Percentiles rank a stretch among this genome's conserved stretches.
Evolutionary conservation across 148 eudicot species (phyloP).

Genomic region (Fagopyrum esculentum): DNA sequence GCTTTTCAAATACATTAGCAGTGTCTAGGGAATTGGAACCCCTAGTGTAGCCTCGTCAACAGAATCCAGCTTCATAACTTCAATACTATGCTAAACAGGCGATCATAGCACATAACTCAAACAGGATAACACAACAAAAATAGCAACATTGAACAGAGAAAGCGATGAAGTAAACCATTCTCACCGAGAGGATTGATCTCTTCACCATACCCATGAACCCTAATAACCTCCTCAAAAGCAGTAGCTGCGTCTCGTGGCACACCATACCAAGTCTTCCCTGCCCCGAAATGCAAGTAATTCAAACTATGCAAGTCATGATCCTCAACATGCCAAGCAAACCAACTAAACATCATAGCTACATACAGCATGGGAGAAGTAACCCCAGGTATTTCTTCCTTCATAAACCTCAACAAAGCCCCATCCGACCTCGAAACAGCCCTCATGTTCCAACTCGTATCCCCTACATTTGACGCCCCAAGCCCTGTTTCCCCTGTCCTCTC

Average conservation of each 20-base stretch:
- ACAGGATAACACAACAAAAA: slow-evolving; percentile 11
- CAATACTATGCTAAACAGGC: not conserved
- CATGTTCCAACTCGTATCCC: slow-evolving; percentile 95
- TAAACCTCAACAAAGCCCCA: slow-evolving; percentile 77
- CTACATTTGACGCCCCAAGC: slow-evolving; percentile 36
- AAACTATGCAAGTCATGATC: slow-evolving; percentile 98
- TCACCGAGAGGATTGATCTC: slow-evolving; percentile 96
- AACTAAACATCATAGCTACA: slow-evolving; percentile 93
- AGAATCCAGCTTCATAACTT: not conserved
- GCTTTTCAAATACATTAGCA: no score
- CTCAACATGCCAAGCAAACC: slow-evolving; percentile 99
- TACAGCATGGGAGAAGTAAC: slow-evolving; percentile 99
- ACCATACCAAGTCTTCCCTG: slow-evolving; percentile 96
- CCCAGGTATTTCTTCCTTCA: slow-evolving; percentile 97
- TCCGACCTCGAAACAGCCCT: slow-evolving; percentile 81
- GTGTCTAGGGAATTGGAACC: no score
- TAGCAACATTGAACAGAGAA: slow-evolving; percentile 22
- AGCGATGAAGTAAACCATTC: not conserved
- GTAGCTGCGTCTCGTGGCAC: slow-evolving; percentile 82
- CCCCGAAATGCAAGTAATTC: slow-evolving; percentile 91
- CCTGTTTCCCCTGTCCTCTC: slow-evolving; percentile 31
- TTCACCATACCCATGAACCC: slow-evolving; percentile 85
- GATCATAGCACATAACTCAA: not conserved
- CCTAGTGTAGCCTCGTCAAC: no score
- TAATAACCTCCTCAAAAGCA: slow-evolving; percentile 86